Evolutionary conservation across 2,329 filamentous ascomycete species (phyloP), one percentile per base, ranked within the genome.

Genomic region (Stagonosporopsis vannaccii): DNA sequence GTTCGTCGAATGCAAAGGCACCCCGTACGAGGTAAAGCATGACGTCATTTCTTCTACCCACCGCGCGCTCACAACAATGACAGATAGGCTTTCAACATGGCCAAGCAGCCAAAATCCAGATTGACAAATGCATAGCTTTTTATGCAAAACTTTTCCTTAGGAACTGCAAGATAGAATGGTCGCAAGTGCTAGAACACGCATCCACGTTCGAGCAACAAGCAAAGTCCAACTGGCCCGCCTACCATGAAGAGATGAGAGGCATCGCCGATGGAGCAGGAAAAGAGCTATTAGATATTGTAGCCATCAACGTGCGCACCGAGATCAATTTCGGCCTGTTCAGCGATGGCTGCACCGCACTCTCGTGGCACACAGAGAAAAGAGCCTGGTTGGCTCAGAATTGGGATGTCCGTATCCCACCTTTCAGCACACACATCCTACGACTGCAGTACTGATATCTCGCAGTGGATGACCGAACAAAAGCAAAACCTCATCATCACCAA

Each of bases 251-350:
- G 57, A 80, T 82, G 71, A 59, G 64, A 46, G 87, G 83, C 11
- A 78, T 87, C 36, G 83, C 84, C 0, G 77, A 81, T 1, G 85
- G 84, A 2, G 77, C 83, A 0, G 71, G 65, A 0, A 67, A 79
- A 7, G 60, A 75, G 0, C 61, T 86, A 2, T 66, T 82, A 2
- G 82, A 85, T 42, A 79, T 87, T n/a, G 68, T 87, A 1, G 83
- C 84, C 1, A 69, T 87, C 11, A 87, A 87, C 51, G 80, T 85
- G 6, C 77, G 84, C 1, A 85, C 81, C 0, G 84, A 86, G 69
- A 85, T 86, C 58, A 78, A 78, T 1, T 85, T 87, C 53, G 84
- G 84, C 0, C 69, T 85, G 13, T 86, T 84, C 58, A 81, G 75
- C 39, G 85, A 87, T 61, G 85, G 84, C 2, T 87, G 85, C 61